Evolutionary conservation across 2,329 filamentous ascomycete genomes (phyloP).

Genomic region (Hymenoscyphus occultus): DNA sequence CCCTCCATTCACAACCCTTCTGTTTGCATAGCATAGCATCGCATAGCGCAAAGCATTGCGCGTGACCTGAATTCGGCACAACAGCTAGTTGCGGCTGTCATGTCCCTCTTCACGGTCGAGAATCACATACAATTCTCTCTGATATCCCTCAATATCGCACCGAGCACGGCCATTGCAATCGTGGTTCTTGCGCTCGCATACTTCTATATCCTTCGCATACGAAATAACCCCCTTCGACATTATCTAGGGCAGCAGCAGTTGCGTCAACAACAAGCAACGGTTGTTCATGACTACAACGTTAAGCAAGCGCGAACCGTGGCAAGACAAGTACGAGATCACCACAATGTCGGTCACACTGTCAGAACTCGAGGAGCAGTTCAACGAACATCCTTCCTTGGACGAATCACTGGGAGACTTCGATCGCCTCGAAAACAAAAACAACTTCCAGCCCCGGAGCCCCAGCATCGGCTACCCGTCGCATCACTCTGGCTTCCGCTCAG

Average conservation of each 20-base stretch:
- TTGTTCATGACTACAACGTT: not conserved
- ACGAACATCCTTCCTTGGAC: conserved; percentile 58
- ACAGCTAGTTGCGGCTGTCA: conserved; percentile 27
- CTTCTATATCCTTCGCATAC: conserved; percentile 33
- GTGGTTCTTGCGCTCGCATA: conserved; percentile 31
- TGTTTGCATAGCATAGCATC: not conserved
- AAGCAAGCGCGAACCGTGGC: not conserved
- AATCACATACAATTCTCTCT: conserved; percentile 35
- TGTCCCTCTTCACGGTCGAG: conserved; percentile 34
- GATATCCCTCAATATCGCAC: conserved; percentile 34
- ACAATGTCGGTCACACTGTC: conserved; percentile 40
- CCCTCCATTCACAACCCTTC: not conserved
- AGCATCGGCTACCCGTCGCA: conserved; percentile 51
- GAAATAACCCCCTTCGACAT: conserved; percentile 25
- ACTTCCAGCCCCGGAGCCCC: conserved; percentile 36
- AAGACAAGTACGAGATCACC: conserved; percentile 1
- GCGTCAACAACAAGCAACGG: conserved; percentile 5
- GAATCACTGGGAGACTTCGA: conserved; percentile 63
- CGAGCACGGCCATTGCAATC: conserved; percentile 31
- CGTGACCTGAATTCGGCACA: not conserved
- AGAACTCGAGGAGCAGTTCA: conserved; percentile 47
- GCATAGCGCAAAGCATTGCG: not conserved
- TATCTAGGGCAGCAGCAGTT: conserved; percentile 6
- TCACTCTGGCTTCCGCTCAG: conserved; percentile 61
- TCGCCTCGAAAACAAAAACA: conserved; percentile 42